Conservation (phyloP, 1,139 yeast genomes). For the Blastobotrys buckinghamii region DNA sequence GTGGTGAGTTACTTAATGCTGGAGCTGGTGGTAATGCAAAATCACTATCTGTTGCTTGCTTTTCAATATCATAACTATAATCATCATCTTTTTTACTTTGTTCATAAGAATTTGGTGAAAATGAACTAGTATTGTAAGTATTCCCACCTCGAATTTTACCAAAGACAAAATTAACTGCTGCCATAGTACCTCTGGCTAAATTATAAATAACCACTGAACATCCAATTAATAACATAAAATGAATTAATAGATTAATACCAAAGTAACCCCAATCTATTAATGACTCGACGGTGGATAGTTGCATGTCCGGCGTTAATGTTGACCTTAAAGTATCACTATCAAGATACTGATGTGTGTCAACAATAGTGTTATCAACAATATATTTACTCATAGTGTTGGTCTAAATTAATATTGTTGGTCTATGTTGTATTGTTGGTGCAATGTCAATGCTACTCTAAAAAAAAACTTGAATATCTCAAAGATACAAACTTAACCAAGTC, state of each 20-base stretch:
- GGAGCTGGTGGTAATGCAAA: neutral
- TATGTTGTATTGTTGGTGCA: too few species aligned
- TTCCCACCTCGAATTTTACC: neutral
- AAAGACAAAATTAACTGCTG: neutral
- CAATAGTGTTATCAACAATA: constrained; percentile 5
- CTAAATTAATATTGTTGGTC: too few species aligned
- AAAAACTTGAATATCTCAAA: too few species aligned
- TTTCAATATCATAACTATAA: neutral
- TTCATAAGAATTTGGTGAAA: neutral
- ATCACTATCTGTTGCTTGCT: neutral
- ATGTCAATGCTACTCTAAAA: too few species aligned
- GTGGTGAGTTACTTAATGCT: constrained; percentile 2
- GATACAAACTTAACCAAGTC: too few species aligned
- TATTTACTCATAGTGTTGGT: constrained; percentile 6
- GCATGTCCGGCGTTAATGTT: constrained; percentile 1
- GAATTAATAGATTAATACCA: neutral
- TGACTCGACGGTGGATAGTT: neutral
- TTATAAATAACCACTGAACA: neutral
- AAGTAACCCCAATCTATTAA: neutral
- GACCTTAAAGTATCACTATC: constrained; percentile 8
- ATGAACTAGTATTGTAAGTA: too few species aligned
- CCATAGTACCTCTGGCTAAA: neutral
- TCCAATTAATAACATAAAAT: neutral
- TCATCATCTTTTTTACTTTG: neutral
- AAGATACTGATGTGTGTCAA: constrained; percentile 10